Base-by-base conservation (phyloP, 257 asterid species). In the Solanum sitiens region DNA sequence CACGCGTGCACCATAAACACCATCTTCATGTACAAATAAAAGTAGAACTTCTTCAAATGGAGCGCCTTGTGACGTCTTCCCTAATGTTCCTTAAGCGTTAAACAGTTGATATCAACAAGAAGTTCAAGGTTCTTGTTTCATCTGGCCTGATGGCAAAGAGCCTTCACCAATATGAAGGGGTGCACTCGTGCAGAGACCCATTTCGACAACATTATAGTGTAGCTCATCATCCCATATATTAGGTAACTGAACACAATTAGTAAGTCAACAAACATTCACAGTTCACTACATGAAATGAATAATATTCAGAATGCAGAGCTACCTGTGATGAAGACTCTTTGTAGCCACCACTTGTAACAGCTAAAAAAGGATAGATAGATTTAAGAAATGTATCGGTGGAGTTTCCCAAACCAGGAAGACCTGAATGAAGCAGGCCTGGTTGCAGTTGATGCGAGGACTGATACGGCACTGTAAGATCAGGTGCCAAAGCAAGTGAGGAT, bases 371-470 rank as follows among this genome's bases (percentile, higher is more conserved):
- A 90, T 89, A 89, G 84, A 90, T 85, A 33, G 94, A 90, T 87
- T 93, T 91, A 32, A 89, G 94, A 83, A 93, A 91, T 25, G 91
- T 85, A 87, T 95, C 94, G 56, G 91, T 87, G 50, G 96, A 89
- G 77, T 45, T 89, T 27, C 91, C 93, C 63, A 63, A 76, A 77
- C 90, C 90, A 63, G 87, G 90, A 86, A 93, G 93, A 83, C 92
- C 90, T 7, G 94, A 86, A 85, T 90, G 95, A 89, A 93, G 86
- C 79, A 92, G 87, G 76, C 92, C 91, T 11, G 88, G 88, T 67
- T 90, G 97, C 35, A 96, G 86, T 21, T 90, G 94, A 88, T 94
- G 98, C 71, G 91, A 84, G 7, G 90, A 86, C 73, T 95, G 93
- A 90, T 92, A 94, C 33, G 89, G 92, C 92, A 90, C 30, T 4